Evolutionary conservation across 805 yeast genomes (phyloP), one percentile per base, ranked within the genome.

Genomic region (Candida sithepensis): DNA sequence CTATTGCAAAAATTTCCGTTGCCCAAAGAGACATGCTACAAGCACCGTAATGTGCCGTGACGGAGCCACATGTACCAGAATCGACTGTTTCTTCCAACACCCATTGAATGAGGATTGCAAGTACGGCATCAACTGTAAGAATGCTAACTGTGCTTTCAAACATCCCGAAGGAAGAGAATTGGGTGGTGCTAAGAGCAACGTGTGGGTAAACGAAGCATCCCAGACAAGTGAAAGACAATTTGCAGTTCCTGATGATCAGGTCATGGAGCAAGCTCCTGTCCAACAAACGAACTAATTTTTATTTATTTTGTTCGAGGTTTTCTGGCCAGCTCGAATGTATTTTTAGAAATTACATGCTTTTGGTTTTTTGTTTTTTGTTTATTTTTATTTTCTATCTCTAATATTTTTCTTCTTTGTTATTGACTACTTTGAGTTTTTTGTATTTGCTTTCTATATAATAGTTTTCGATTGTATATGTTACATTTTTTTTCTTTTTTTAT

Each of bases 11-110:
- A 88, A 88, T 61, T 78, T 74, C 55, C 77, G 75, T 58, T 90
- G 97, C 68, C 84, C 85, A 50, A 85, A 78, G 65, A 81, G 97
- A 69, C 97, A 90, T 67, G 95, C 97, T 2, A 75, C 81, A 16
- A 74, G 87, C 8, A 74, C 78, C 7, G 79, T 82, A 24, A 67
- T 87, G 51, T 90, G 97, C 64, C 87, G 96, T 61, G 88, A 83
- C 26, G 96, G 97, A 22, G 78, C 79, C 23, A 74, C 74, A 42
- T 90, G 97, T 71, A 75, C 79, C 18, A 80, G 96, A 66, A 71
- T 80, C 42, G 94, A 90, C 65, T 90, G 97, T 69, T 73, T 77
- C 43, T 90, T 88, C 66, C 75, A 85, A 19, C 97, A 90, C 66
- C 96, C 96, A 38, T 70, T 88, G 36, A 74, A 74, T 53, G 91